Evolutionary conservation across 768 basidiomycete genomes (phyloP).

Genomic region (Bullera alba): DNA sequence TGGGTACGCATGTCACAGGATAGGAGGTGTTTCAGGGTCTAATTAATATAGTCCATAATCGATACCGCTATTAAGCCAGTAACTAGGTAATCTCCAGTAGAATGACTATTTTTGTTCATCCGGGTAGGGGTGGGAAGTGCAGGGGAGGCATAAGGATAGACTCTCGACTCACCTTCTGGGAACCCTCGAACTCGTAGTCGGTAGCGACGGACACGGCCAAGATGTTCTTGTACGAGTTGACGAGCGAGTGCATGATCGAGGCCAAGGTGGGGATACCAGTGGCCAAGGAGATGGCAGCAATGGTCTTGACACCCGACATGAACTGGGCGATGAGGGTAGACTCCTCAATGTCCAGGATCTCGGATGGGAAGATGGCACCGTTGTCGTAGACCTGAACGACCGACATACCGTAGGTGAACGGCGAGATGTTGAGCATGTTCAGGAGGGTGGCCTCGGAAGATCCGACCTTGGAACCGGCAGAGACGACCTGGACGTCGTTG

Average conservation of each 20-base stretch:
- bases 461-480: constrained; percentile 86
- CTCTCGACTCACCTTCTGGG: constrained; percentile 67
- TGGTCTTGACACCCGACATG: constrained; percentile 85
- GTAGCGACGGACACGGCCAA: constrained; percentile 80
- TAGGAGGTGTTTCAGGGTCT: constrained; percentile 23
- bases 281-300: constrained; percentile 92
- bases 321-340: constrained; percentile 84
- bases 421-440: constrained; percentile 99
- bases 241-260: constrained; percentile 86
- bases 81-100: constrained; percentile 85
- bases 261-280: constrained; percentile 93
- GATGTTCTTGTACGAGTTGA: constrained; percentile 99
- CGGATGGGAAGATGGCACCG: constrained; percentile 83
- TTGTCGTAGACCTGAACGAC: constrained; percentile 94
- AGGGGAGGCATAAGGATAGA: constrained; percentile 9
- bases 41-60: constrained; percentile 19
- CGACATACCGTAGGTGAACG: constrained; percentile 99
- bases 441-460: constrained; percentile 93
- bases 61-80: constrained; percentile 23
- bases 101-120: constrained; percentile 45
- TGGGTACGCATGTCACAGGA: neutral
- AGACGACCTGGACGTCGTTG: constrained; percentile 89
- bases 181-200: constrained; percentile 88
- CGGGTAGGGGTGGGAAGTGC: constrained; percentile 36
- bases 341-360: constrained; percentile 89